Evolutionary conservation across 2,329 filamentous ascomycete genomes (phyloP), one percentile per base, ranked within the genome.

Genomic region (Pseudogymnoascus sp.): DNA sequence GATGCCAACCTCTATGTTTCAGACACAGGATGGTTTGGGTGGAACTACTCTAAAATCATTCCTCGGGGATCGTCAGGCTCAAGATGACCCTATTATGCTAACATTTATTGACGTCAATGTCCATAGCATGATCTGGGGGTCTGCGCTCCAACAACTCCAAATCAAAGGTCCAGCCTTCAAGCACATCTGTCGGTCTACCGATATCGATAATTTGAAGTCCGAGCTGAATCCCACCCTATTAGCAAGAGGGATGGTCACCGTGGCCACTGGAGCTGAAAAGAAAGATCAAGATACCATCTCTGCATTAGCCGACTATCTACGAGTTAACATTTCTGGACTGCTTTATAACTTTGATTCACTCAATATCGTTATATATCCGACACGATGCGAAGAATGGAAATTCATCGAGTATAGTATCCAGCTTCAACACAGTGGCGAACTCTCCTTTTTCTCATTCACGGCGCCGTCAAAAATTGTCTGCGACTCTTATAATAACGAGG

Each of bases 371-470:
- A 21, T 69, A 12, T 71, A 66, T 62, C 70, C 70, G 5, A 52
- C 63, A 12, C 65, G 42, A 55, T 65, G 58, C 21, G 68, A 69
- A 48, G 68, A 70, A 59, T 72, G 70, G 70, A 67, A 63, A 29
- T 71, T 68, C 27, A 31, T 72, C 7, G 67, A 67, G 36, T 31
- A n/a, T n/a, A 29, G 48, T 33, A 5, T 18, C 29, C 48, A 55
- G n/a, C 48, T 33, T 55, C 48, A 55, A 29, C 48, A 55, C 29
- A 33, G 29, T 12, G 48, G 48, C 5, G n/a, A 55, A 13, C 29
- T 55, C 3, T 55, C 48, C 2, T 55, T 55, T 55, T 55, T 55
- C 29, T 55, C 48, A 33, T 35, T 55, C 48, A 55, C 48, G 27
- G 35, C 48, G 9, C 29, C 48, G 33, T 55, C 48, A 55, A 55